Evolutionary conservation across 495 filamentous ascomycete species (phyloP).

Genomic region (Aspergillus sclerotioniger): DNA sequence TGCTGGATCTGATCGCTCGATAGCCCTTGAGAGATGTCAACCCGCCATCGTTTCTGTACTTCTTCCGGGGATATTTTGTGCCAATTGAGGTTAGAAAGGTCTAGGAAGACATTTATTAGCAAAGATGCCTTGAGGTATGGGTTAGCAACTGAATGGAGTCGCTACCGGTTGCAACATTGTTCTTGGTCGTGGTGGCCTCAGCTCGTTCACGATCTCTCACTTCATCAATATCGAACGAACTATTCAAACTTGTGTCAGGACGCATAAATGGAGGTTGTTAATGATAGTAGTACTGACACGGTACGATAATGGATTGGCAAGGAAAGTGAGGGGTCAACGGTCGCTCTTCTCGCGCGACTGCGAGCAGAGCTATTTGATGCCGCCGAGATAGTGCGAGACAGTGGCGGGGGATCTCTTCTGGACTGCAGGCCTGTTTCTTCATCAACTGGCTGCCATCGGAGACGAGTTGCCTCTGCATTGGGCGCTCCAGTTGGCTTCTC

Average conservation of each 20-base stretch:
- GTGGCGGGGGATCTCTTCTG: background rate
- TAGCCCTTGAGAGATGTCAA: slow-evolving; percentile 48
- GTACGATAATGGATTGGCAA: slow-evolving; percentile 15
- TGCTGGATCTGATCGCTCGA: slow-evolving; percentile 45
- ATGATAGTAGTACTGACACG: background rate
- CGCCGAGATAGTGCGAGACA: background rate
- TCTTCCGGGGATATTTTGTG: slow-evolving; percentile 55
- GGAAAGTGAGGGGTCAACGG: slow-evolving; percentile 9
- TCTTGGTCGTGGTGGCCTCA: slow-evolving; percentile 4
- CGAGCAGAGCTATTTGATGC: slow-evolving; percentile 3
- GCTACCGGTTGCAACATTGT: slow-evolving; percentile 5
- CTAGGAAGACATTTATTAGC: background rate
- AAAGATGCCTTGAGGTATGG: no score
- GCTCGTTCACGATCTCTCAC: slow-evolving; percentile 2
- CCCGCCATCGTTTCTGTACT: slow-evolving; percentile 51
- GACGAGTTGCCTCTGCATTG: slow-evolving; percentile 5
- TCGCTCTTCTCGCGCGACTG: slow-evolving; percentile 3
- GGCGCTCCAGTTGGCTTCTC: slow-evolving; percentile 5
- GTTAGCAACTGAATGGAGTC: background rate
- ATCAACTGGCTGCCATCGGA: slow-evolving; percentile 10
- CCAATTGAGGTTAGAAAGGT: slow-evolving; percentile 44
- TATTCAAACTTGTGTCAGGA: background rate
- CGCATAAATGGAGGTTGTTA: background rate
- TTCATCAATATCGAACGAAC: slow-evolving; percentile 14
- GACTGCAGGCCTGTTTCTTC: slow-evolving; percentile 7